These are phyloP conservation scores for Microthlaspi erraticum DNA, from an alignment of 345 rosid genomes.

Conservation along the genomic window DNA sequence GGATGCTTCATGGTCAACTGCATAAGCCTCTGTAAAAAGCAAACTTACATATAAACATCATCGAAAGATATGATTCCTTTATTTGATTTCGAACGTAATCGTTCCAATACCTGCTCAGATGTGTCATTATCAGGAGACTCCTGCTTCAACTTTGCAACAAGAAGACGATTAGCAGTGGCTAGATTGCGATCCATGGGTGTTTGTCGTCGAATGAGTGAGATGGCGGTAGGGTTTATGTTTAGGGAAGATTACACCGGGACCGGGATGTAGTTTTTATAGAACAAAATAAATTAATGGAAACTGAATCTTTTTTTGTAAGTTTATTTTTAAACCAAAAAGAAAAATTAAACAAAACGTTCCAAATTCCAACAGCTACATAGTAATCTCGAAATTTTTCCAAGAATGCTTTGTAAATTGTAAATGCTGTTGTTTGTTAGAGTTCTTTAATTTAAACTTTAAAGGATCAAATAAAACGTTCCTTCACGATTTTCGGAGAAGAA, in stretches of 20 bases:
- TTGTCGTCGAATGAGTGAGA: background rate
- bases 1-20: slow-evolving; percentile 71
- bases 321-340: background rate
- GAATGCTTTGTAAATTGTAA: slow-evolving; percentile 11
- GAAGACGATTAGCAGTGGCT: slow-evolving; percentile 42
- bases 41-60: too few species aligned
- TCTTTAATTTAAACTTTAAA: background rate
- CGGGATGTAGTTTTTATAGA: background rate
- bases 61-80: slow-evolving; percentile 50
- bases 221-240: background rate
- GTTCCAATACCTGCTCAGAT: slow-evolving; percentile 60
- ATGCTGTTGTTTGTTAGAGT: background rate
- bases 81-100: background rate
- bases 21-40: slow-evolving; percentile 76
- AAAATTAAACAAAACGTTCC: background rate
- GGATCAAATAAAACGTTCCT: background rate
- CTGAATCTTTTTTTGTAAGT: background rate
- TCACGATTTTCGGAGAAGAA: background rate
- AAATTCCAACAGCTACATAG: slow-evolving; percentile 13
- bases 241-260: background rate
- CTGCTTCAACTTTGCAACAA: slow-evolving; percentile 43
- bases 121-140: slow-evolving; percentile 50
- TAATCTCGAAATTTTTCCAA: slow-evolving; percentile 4
- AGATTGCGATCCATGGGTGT: slow-evolving; percentile 17
- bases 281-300: background rate